A percentile compares a stretch with the other conserved stretches of the same genome.
These are phyloP conservation scores for Daldinia childiae DNA, from an alignment of 495 filamentous ascomycete species.

Conservation along the genomic window DNA sequence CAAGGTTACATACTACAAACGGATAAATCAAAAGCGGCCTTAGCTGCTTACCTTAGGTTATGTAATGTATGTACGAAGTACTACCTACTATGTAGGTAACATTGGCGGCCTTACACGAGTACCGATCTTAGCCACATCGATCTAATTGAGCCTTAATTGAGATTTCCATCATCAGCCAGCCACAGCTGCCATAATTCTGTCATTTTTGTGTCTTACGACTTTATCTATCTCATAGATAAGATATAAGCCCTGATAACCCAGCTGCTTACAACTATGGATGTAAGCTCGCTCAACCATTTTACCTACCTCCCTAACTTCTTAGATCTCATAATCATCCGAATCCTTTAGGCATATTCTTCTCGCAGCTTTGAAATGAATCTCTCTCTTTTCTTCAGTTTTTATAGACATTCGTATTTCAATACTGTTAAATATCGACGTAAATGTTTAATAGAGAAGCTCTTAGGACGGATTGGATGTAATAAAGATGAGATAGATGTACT, in stretches of 20 bases:
- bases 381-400: not conserved
- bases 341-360: not conserved
- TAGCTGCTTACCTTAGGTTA: too few species aligned
- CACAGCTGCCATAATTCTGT: slow-evolving; percentile 22
- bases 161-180: slow-evolving; percentile 6
- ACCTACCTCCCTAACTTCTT: not conserved
- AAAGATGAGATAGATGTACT: not conserved
- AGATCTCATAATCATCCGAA: not conserved
- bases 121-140: not conserved
- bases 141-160: not conserved
- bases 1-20: not conserved
- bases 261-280: slow-evolving; percentile 1
- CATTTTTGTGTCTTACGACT: too few species aligned
- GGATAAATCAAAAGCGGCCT: slow-evolving; percentile 33
- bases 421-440: not conserved
- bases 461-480: not conserved
- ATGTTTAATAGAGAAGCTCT: not conserved
- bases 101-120: not conserved
- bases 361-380: not conserved
- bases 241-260: not conserved
- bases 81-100: too few species aligned
- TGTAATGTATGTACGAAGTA: too few species aligned
- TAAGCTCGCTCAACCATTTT: slow-evolving; percentile 10
- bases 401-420: not conserved
- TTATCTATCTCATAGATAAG: not conserved